Evolutionary conservation across 352 stramenopile genomes (phyloP).

Genomic region (Phytophthora chlamydospora): DNA sequence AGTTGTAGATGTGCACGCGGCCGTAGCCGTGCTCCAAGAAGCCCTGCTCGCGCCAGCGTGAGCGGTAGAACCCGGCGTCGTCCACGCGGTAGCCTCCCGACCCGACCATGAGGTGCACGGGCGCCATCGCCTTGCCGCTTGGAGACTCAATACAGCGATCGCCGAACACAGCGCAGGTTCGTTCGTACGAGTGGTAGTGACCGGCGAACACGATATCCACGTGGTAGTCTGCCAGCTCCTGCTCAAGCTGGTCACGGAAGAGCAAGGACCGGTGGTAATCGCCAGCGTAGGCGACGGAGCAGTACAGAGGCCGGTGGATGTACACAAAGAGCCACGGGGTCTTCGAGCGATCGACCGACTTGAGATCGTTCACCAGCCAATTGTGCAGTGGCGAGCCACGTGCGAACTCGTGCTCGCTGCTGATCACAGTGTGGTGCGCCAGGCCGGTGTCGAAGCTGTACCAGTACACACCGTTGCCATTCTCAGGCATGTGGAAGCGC

Average conservation of each 20-base stretch:
- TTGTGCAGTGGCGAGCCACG: conserved; percentile 46
- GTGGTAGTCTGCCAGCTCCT: conserved; percentile 50
- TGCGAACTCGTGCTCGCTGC: conserved; percentile 63
- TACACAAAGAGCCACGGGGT: conserved; percentile 71
- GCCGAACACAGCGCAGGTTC: conserved; percentile 62
- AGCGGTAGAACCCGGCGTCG: conserved; percentile 44
- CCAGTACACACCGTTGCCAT: conserved; percentile 64
- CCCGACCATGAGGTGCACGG: conserved; percentile 62
- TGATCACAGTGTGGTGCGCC: conserved; percentile 56
- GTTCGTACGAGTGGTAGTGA: conserved; percentile 72
- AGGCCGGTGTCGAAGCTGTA: conserved; percentile 67
- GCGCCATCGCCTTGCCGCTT: conserved; percentile 45
- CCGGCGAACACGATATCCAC: conserved; percentile 67
- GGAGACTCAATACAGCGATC: conserved; percentile 45
- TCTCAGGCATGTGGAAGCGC: conserved; percentile 79
- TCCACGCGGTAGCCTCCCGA: conserved; percentile 51
- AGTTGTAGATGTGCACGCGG: conserved; percentile 66
- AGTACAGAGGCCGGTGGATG: conserved; percentile 68
- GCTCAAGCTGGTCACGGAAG: conserved; percentile 53
- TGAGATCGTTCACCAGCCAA: conserved; percentile 63
- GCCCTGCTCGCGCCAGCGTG: conserved; percentile 36
- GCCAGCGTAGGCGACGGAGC: conserved; percentile 42
- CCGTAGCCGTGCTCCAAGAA: conserved; percentile 58
- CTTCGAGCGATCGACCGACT: conserved; percentile 49
- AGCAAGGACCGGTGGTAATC: conserved; percentile 50